phyloP scores from a whole-genome alignment of 2,329 filamentous ascomycete genomes.

The Cadophora malorum region DNA sequence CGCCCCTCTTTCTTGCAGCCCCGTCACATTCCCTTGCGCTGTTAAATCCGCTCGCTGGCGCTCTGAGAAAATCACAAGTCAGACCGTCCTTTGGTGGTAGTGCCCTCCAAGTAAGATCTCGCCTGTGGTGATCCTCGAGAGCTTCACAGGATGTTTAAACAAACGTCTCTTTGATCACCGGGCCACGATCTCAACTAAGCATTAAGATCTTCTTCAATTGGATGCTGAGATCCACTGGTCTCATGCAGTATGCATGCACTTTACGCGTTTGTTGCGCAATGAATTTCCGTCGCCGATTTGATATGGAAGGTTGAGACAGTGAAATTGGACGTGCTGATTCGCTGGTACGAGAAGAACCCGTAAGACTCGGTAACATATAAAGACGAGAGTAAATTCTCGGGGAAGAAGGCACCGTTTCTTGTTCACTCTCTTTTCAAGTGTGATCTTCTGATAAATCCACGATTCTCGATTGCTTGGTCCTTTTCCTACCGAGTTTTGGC shows the following conservation, averaged over 20 bases:
- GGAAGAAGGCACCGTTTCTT: slow-evolving; percentile 6
- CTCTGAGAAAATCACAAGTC: slow-evolving; percentile 24
- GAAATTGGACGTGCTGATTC: slow-evolving; percentile 38
- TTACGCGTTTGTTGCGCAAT: slow-evolving; percentile 27
- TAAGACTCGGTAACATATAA: slow-evolving; percentile 30
- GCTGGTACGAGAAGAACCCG: slow-evolving; percentile 12
- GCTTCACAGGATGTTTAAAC: slow-evolving; percentile 13
- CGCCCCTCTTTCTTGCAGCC: slow-evolving; percentile 33
- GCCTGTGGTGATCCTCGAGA: slow-evolving; percentile 26
- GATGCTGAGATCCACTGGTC: slow-evolving; percentile 13
- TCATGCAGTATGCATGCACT: slow-evolving; percentile 37
- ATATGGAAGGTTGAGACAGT: slow-evolving; percentile 6
- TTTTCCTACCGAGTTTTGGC: slow-evolving; percentile 1
- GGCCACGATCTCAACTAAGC: slow-evolving; percentile 19
- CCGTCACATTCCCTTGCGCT: slow-evolving; percentile 25
- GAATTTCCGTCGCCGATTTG: slow-evolving; percentile 19
- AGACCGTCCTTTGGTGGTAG: slow-evolving; percentile 35
- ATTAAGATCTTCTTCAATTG: slow-evolving; percentile 28
- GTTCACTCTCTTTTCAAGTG: slow-evolving; percentile 2
- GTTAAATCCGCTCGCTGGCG: slow-evolving; percentile 14
- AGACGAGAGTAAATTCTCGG: slow-evolving; percentile 20
- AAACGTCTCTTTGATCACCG: slow-evolving; percentile 24
- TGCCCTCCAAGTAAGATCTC: slow-evolving; percentile 33
- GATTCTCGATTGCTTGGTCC: background rate
- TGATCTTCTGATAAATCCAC: background rate